Base-by-base conservation (phyloP, 2,329 filamentous ascomycete species). In the Cladobotryum protrusum region DNA sequence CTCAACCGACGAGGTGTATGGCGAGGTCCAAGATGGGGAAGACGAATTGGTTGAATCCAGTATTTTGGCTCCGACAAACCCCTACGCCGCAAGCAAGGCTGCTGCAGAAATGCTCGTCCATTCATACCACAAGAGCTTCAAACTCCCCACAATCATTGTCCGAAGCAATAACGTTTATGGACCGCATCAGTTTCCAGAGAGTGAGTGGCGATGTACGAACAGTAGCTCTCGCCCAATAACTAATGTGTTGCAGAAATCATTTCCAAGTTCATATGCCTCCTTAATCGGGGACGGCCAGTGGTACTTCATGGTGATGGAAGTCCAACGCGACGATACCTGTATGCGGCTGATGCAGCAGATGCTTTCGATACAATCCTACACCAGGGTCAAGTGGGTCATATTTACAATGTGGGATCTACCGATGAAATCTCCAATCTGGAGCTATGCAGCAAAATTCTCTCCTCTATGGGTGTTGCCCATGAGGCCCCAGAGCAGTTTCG, bases 141-240 rank as follows among this genome's bases (percentile, higher is more conserved):
- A 86, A 65, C 74, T 93, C 12, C 87, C 87, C 1, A 81, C 83
- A 46, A 88, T 92, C 56, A 87, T 91, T 58, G 85, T 91, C 24
- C 78, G 87, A 45, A 86, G 86, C 64, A 92, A 92, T 72, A 92
- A 93, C 60, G 86, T 92, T 29, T 93, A 91, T 61, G 88, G 88
- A 0, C 88, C 88, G 18, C 86, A 91, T 63, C 87, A 92, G 64
- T 90, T 85, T 64, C 87, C 87, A 0, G 87, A 91, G 70, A 90
- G 87, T 90, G 70, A 67, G 85, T 61, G 17, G 11, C 8, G 7
- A 9, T 4, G 24, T 29, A 29, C 2, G 24, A 29, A 29, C 24
- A 29, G 24, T 29, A 9, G 6, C 24, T 9, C 19, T 29, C 2
- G 15, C 14, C 18, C 29, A 37, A 3, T 43, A 51, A 24, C 17